Evolutionary conservation across 331 rosid genomes (phyloP), one percentile per base, ranked within the genome.

Genomic region (Quercus tomentella): DNA sequence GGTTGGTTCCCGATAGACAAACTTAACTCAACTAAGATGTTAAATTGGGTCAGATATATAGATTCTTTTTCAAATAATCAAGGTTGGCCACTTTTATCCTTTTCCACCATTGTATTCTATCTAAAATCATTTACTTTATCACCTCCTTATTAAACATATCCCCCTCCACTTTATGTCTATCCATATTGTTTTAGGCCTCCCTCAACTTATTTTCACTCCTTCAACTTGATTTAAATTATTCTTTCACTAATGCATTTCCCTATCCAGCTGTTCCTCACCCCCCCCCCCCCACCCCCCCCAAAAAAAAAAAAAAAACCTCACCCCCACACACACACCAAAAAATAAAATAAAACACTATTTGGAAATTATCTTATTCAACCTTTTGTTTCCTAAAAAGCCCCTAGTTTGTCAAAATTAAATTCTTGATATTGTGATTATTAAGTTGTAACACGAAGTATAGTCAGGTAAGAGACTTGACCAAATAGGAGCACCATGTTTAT

Each of bases 201-300:
- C 71, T 66, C 3, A 12, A 66, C 23, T 6, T 17, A 41, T 18
- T 31, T 66, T 66, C 45, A 7, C 71, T 18, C 15, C 70, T 26
- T 21, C 65, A 7, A 30, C 22, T 0, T 66, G 10, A 14, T 4
- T 4, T 62, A 25, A 76, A 15, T 52, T 71, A 43, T 56, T 23
- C 26, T 45, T 10, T 23, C 31, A 9, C 2, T 5, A 3, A 25
- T 2, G 37, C 56, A 61, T 61, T 60, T 26, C 49, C 4, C 17
- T 1, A 41, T 41, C 11, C 0, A 0, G 43, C 43, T 7, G 10
- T 0, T 2, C 0, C 43, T 0, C 2, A 9, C 41, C 9, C 2
- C 43, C 43, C 43, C 43, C 43, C 43, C 0, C 41, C 9, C 41
- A 0, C 0, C 1, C n/a, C n/a, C n/a, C n/a, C n/a, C n/a, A n/a